A percentile compares a stretch with the other conserved stretches of the same genome.
Evolutionary conservation across 148 eudicot species (phyloP).

Genomic region (Fallopia convolvulus): DNA sequence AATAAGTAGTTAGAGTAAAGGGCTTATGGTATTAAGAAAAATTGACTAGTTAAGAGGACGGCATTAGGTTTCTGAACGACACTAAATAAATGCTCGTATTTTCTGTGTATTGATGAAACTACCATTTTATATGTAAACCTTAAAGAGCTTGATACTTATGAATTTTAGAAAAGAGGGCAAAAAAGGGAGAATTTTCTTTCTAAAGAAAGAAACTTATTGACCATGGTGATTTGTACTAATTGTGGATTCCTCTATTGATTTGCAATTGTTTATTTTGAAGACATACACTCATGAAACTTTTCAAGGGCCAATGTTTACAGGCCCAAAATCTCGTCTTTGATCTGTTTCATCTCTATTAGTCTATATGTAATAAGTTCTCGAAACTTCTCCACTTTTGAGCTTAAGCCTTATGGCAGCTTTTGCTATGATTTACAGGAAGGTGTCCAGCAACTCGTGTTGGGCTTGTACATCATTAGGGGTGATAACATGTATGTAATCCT

Average conservation of each 20-base stretch:
- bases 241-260: neutral
- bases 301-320: neutral
- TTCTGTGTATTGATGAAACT: neutral
- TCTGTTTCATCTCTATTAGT: neutral
- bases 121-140: neutral
- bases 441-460: slow-evolving; percentile 84
- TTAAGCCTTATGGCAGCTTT: neutral
- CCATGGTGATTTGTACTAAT: neutral
- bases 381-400: neutral
- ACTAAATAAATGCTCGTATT: neutral
- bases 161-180: neutral
- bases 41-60: neutral
- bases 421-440: slow-evolving; percentile 65
- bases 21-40: neutral
- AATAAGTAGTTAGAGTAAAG: neutral
- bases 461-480: slow-evolving; percentile 92
- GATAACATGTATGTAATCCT: slow-evolving; percentile 71
- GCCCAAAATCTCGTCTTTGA: neutral
- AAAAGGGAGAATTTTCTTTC: neutral
- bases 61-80: neutral
- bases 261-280: neutral
- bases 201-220: neutral
- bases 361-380: neutral
- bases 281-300: neutral
- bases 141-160: neutral